Evolutionary conservation across 305 asterid genomes (phyloP), one percentile per base, ranked within the genome.

Genomic region (Fraxinus albicans): DNA sequence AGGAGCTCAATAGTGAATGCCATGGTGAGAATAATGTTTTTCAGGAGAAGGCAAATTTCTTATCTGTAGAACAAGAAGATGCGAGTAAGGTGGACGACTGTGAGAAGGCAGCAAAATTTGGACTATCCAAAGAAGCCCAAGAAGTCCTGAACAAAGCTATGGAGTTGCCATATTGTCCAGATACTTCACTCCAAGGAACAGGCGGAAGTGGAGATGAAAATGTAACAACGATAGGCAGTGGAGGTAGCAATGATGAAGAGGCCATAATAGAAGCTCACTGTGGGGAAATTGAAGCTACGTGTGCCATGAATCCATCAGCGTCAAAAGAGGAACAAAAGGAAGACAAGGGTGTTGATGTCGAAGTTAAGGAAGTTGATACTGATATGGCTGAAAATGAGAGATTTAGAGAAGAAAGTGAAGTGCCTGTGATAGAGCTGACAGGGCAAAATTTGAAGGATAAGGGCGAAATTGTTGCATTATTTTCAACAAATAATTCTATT

Each of bases 391-490:
- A 81, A 80, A 86, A 86, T 47, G 86, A 76, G 81, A 88, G 86
- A 84, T 79, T 47, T 73, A 25, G 75, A 35, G 87, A 85, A 83
- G 87, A 86, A 88, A 83, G 47, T 84, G 93, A 89, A 81, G 82
- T 85, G 77, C 87, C 83, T 74, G 76, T 82, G 40, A 42, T 78
- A 5, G 93, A 88, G 86, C 89, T 86, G 60, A 80, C 85, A 55
- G 67, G 83, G 79, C 90, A 85, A 50, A 81, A 79, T 77, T 80
- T 82, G 82, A 91, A 90, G 89, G 97, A 90, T 72, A 94, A 94
- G 91, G 98, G 97, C 78, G 93, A 96, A 88, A 73, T 90, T 79
- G 85, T 93, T 42, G 89, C 89, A 72, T 63, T 88, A 65, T 80
- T 86, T 33, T 89, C 93, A 42, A 85, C 87, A 60, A 85, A 81